Conservation (phyloP, 2,329 filamentous ascomycete species). For the Blastomyces silverae region DNA sequence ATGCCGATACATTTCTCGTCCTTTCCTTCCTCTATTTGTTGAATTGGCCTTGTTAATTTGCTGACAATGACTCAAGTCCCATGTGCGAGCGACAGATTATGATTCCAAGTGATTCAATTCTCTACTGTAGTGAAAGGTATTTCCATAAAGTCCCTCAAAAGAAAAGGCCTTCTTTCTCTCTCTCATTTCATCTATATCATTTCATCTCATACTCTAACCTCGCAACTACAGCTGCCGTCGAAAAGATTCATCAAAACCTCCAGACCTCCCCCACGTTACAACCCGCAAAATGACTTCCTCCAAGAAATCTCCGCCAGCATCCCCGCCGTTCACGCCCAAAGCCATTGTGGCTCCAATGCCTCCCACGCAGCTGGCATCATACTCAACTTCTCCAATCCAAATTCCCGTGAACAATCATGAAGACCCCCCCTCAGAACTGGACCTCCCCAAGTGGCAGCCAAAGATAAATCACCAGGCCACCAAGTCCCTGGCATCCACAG, state of each 20-base stretch:
- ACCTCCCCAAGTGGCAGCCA: constrained; percentile 47
- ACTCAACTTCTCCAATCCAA: constrained; percentile 27
- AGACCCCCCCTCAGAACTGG: constrained; percentile 41
- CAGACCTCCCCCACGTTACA: constrained; percentile 30
- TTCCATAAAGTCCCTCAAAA: constrained; percentile 22
- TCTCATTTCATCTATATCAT: background rate
- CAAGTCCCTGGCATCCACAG: constrained; percentile 29
- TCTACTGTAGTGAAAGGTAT: constrained; percentile 61
- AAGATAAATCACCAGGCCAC: constrained; percentile 20
- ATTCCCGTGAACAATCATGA: constrained; percentile 38
- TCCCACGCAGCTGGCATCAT: constrained; percentile 17
- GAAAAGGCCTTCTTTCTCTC: background rate
- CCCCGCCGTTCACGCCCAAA: constrained; percentile 24
- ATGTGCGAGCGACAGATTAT: constrained; percentile 61
- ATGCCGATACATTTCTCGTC: background rate
- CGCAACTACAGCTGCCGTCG: background rate
- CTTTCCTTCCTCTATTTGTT: background rate
- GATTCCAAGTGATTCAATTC: constrained; percentile 51
- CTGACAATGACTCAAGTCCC: constrained; percentile 41
- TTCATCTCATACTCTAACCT: background rate
- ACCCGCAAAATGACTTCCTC: constrained; percentile 25
- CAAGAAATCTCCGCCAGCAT: constrained; percentile 33
- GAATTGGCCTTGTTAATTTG: background rate
- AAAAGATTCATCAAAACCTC: background rate
- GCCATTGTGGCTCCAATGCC: constrained; percentile 30